Conservation (phyloP, 306 rosid species). For the Sphenostylis stenocarpa region DNA sequence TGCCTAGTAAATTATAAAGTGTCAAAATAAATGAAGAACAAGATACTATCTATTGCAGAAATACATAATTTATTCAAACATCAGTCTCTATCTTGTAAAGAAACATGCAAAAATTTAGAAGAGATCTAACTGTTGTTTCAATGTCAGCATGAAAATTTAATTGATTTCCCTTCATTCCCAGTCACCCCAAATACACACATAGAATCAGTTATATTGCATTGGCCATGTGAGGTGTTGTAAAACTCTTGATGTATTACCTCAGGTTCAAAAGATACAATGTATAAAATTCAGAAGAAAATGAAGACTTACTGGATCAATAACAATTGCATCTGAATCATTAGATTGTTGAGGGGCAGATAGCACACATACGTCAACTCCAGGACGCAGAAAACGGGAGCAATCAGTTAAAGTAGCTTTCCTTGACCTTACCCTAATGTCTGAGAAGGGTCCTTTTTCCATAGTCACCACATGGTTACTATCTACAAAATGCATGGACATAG, state of each 20-base stretch:
- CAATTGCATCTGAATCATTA: slow-evolving; percentile 27
- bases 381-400: slow-evolving; percentile 72
- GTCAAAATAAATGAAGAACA: too few species aligned
- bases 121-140: background rate
- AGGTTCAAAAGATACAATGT: slow-evolving; percentile 4
- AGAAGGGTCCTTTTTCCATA: slow-evolving; percentile 60
- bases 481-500: slow-evolving; percentile 51
- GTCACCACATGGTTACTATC: slow-evolving; percentile 42
- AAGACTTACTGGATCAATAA: slow-evolving; percentile 55
- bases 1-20: background rate
- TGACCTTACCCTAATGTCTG: slow-evolving; percentile 67
- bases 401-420: slow-evolving; percentile 70
- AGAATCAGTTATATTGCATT: background rate
- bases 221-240: background rate
- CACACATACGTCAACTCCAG: slow-evolving; percentile 78
- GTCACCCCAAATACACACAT: background rate
- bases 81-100: too few species aligned
- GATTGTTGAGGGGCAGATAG: slow-evolving; percentile 39
- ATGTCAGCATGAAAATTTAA: background rate
- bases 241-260: slow-evolving; percentile 8
- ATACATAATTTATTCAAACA: too few species aligned
- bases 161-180: too few species aligned
- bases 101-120: too few species aligned
- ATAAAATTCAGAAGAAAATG: background rate
- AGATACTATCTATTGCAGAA: too few species aligned